Evolutionary conservation across 2,329 filamentous ascomycete genomes (phyloP), one percentile per base, ranked within the genome.

Genomic region (Xylariomycetidae sp.): DNA sequence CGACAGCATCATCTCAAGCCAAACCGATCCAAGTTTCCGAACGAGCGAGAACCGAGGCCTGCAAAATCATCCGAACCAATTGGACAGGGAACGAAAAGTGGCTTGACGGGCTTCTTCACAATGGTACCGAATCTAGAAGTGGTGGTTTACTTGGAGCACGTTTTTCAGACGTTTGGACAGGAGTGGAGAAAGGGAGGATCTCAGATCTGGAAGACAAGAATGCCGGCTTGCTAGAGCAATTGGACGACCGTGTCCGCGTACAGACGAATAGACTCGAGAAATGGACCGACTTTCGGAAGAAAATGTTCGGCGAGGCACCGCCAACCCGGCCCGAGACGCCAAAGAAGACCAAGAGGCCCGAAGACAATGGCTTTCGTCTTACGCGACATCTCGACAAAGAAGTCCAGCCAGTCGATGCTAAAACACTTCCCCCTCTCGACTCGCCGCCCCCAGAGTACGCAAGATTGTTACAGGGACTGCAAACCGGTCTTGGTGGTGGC

Each of bases 41-140:
- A 9, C 59, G 67, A 24, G 54, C 61, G 4, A 66, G 61, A 27
- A 45, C 57, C 1, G 63, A 74, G 24, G 61, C 86, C 36, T 70
- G 79, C 46, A 74, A 72, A 25, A 68, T 72, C 3, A 62, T 88
- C 19, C 69, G 72, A 22, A 78, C 79, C 40, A 85, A 87, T 45
- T 95, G 88, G 88, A 68, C 84, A 10, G 88, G 86, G 2, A 77
- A 81, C 49, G 74, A 81, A 38, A 72, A 76, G 35, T 90, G 87
- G 81, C 71, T 85, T 47, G 73, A 85, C 29, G 68, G 76, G 2
- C 61, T 95, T 14, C 55, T 92, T 0, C 68, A 80, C 31, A 85
- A 85, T 2, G 80, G 85, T 28, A 64, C 67, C 14, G 64, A 64
- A 6, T 60, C 67, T 2, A 64, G 64, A 17, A 72, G 66, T 19